phyloP scores from a whole-genome alignment of 2,329 filamentous ascomycete genomes.

The Fusarium chuoi region DNA sequence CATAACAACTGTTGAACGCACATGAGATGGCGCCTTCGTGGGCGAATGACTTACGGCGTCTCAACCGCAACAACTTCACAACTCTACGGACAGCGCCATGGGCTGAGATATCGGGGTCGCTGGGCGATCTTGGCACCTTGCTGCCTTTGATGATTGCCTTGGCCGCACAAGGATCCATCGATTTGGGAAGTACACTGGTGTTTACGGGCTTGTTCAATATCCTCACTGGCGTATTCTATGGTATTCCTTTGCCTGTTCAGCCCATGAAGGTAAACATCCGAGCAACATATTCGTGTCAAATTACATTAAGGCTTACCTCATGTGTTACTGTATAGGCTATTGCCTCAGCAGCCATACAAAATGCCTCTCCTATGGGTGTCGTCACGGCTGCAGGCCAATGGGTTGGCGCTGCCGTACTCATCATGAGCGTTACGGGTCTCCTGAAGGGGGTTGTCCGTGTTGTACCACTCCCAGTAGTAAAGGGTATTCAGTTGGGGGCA shows the following conservation, averaged over 20 bases:
- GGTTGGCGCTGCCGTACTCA: constrained; percentile 76
- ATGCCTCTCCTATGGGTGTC: constrained; percentile 62
- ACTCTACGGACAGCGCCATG: constrained; percentile 60
- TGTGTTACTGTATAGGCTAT: constrained; percentile 68
- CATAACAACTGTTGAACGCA: not conserved
- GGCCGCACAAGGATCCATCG: constrained; percentile 79
- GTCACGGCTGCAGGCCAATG: constrained; percentile 83
- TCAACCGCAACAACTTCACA: constrained; percentile 60
- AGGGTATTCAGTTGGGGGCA: constrained; percentile 94
- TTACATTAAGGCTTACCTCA: not conserved
- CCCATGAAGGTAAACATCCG: constrained; percentile 71
- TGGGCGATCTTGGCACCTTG: constrained; percentile 89
- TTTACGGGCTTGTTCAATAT: constrained; percentile 92
- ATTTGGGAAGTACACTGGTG: constrained; percentile 83
- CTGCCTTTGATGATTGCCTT: constrained; percentile 90
- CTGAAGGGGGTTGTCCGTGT: constrained; percentile 76
- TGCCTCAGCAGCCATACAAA: constrained; percentile 85
- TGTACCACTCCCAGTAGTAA: constrained; percentile 88
- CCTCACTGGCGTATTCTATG: constrained; percentile 82
- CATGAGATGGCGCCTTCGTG: constrained; percentile 40
- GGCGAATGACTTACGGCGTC: constrained; percentile 45
- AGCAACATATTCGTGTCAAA: not conserved
- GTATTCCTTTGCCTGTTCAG: constrained; percentile 90
- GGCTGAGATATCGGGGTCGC: constrained; percentile 86
- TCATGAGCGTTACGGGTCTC: constrained; percentile 84